Percentiles rank a stretch among this genome's conserved stretches.
These are phyloP conservation scores for Annona cherimola DNA, from an alignment of 164 flowering plant genomes.

Conservation along the genomic window DNA sequence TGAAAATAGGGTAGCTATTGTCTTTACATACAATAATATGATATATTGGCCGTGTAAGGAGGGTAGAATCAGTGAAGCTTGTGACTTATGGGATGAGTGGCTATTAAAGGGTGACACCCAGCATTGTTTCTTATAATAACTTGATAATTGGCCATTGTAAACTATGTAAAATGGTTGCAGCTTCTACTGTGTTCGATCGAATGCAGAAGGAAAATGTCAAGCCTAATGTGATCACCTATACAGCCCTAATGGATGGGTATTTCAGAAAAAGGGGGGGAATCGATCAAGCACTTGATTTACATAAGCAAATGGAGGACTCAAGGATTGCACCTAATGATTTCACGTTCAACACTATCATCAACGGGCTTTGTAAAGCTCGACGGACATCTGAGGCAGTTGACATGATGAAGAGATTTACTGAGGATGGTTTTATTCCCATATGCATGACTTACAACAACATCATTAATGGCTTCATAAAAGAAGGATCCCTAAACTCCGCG, in stretches of 20 bases:
- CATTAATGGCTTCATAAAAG: slow-evolving; percentile 62
- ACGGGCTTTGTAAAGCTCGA: slow-evolving; percentile 66
- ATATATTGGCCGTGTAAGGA: slow-evolving; percentile 42
- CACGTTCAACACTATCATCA: slow-evolving; percentile 50
- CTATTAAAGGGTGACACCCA: slow-evolving; percentile 42
- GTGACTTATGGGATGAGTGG: slow-evolving; percentile 47
- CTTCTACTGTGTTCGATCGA: slow-evolving; percentile 33
- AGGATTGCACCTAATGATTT: slow-evolving; percentile 42
- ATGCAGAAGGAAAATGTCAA: slow-evolving; percentile 40
- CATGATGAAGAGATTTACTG: slow-evolving; percentile 35
- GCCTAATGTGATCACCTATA: slow-evolving; percentile 56
- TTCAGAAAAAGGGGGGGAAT: slow-evolving; percentile 41
- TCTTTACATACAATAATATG: slow-evolving; percentile 40
- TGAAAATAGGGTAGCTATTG: slow-evolving; percentile 45
- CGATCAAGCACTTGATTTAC: slow-evolving; percentile 36
- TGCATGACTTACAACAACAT: slow-evolving; percentile 64
- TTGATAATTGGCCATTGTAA: slow-evolving; percentile 58
- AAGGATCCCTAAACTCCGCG: slow-evolving; percentile 34
- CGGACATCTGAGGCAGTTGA: slow-evolving; percentile 38
- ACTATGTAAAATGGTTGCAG: slow-evolving; percentile 42
- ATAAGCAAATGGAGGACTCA: slow-evolving; percentile 38
- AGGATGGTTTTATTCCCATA: slow-evolving; percentile 41
- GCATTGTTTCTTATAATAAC: slow-evolving; percentile 49
- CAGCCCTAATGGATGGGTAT: slow-evolving; percentile 54
- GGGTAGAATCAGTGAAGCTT: slow-evolving; percentile 49